These are phyloP conservation scores for Cucumis hystrix DNA, from an alignment of 306 rosid species.

Conservation along the genomic window DNA sequence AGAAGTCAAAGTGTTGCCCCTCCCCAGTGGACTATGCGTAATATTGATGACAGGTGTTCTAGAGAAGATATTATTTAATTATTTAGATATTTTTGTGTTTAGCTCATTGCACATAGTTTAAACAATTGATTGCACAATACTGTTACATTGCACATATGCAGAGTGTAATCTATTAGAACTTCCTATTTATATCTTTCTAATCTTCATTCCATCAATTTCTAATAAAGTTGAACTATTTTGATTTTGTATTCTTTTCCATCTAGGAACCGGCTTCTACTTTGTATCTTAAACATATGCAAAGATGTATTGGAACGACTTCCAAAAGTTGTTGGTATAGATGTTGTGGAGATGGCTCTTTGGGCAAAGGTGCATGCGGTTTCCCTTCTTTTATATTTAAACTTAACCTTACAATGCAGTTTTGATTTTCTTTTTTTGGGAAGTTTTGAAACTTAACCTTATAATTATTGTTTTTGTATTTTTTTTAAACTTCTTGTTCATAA, in stretches of 20 bases:
- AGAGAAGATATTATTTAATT: background rate
- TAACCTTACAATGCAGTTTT: background rate
- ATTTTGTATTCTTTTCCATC: background rate
- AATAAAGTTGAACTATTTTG: background rate
- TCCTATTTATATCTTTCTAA: background rate
- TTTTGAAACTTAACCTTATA: background rate
- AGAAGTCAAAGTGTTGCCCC: conserved; percentile 87
- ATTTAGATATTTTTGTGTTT: background rate
- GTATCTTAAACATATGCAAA: conserved; percentile 69
- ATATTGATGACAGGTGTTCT: conserved; percentile 76
- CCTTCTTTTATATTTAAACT: conserved; percentile 11
- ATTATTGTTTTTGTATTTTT: background rate
- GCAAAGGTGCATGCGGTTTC: conserved; percentile 61
- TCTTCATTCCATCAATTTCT: background rate
- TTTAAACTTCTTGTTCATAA: background rate
- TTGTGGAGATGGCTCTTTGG: conserved; percentile 99
- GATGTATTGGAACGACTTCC: conserved; percentile 77
- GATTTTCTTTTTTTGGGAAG: too few species aligned
- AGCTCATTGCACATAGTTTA: background rate
- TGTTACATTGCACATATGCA: background rate
- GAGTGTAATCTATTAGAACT: background rate
- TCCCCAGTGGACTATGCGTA: conserved; percentile 97
- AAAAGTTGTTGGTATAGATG: conserved; percentile 90
- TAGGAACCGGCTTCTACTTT: conserved; percentile 81
- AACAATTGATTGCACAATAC: background rate